These are phyloP conservation scores for Platanthera guangdongensis DNA, from an alignment of 106 monocot species.

Conservation along the genomic window DNA sequence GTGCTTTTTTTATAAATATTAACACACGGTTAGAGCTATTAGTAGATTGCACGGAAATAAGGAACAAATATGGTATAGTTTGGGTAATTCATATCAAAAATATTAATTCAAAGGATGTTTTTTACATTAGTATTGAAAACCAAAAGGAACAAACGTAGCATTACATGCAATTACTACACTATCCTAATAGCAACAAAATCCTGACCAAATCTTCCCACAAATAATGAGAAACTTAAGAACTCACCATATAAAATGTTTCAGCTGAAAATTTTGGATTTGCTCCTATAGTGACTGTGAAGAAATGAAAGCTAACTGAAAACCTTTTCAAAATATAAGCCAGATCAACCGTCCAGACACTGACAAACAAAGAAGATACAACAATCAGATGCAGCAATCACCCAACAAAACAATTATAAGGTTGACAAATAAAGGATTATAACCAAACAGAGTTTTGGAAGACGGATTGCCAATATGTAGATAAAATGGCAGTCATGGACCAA, in stretches of 20 bases:
- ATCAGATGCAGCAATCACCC: not conserved
- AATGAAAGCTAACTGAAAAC: slow-evolving; percentile 73
- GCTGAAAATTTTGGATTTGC: slow-evolving; percentile 75
- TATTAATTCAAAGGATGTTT: not conserved
- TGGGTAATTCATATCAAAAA: not conserved
- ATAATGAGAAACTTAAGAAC: slow-evolving; percentile 1
- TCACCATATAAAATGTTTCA: slow-evolving; percentile 76
- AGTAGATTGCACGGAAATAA: not conserved
- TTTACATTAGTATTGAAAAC: not conserved
- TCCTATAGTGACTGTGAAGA: slow-evolving; percentile 84
- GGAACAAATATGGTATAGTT: not conserved
- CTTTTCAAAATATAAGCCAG: slow-evolving; percentile 82
- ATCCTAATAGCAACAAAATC: not conserved
- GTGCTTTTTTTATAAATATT: not conserved
- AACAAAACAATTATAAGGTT: not conserved
- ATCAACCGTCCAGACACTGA: slow-evolving; percentile 97
- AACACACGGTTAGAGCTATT: not conserved
- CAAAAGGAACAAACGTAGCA: not conserved
- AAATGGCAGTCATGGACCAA: not conserved
- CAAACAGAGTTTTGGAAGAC: not conserved
- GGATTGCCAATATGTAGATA: not conserved
- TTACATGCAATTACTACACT: not conserved
- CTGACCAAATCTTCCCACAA: not conserved
- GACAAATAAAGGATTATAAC: not conserved
- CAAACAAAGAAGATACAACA: slow-evolving; percentile 15